Evolutionary conservation across 768 basidiomycete species (phyloP).

Genomic region (Paxillus involutus): DNA sequence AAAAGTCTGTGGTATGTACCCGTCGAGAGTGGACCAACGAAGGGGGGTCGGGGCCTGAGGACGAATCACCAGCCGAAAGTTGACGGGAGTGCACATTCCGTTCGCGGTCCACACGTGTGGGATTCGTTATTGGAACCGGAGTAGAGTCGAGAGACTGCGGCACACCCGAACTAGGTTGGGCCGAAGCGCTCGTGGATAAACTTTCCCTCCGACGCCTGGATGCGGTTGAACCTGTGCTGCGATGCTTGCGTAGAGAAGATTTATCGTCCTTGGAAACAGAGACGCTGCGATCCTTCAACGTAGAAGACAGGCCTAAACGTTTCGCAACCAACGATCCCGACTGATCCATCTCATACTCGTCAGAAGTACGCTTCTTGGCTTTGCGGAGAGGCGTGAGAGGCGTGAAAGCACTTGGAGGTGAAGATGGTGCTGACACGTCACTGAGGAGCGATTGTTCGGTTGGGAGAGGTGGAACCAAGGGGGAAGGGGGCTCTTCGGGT

Average conservation of each 20-base stretch:
- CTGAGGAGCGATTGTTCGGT: conserved; percentile 31
- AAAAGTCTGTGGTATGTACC: conserved; percentile 74
- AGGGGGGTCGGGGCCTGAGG: conserved; percentile 48
- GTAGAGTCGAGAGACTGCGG: conserved; percentile 15
- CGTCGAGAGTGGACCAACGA: conserved; percentile 55
- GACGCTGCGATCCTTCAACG: conserved; percentile 25
- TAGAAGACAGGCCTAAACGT: conserved; percentile 33
- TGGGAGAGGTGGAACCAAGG: conserved; percentile 30
- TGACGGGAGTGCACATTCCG: conserved; percentile 58
- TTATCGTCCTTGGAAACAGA: conserved; percentile 49
- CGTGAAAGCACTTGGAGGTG: conserved; percentile 67
- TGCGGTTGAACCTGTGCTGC: conserved; percentile 63
- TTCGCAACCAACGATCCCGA: conserved; percentile 60
- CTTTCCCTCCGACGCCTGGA: conserved; percentile 54
- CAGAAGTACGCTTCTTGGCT: conserved; percentile 75
- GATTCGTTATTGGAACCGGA: conserved; percentile 17
- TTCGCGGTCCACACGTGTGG: conserved; percentile 27
- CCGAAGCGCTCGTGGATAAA: conserved; percentile 35
- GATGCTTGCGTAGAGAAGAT: conserved; percentile 57
- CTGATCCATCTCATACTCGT: conserved; percentile 81
- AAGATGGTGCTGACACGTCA: conserved; percentile 32
- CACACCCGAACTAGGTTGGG: conserved; percentile 23
- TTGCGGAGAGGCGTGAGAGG: conserved; percentile 44
- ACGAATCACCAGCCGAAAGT: conserved; percentile 66
- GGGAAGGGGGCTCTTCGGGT: conserved; percentile 24